Base-by-base conservation (phyloP, 1,284 basidiomycete genomes). In the Puccinia polysora region DNA sequence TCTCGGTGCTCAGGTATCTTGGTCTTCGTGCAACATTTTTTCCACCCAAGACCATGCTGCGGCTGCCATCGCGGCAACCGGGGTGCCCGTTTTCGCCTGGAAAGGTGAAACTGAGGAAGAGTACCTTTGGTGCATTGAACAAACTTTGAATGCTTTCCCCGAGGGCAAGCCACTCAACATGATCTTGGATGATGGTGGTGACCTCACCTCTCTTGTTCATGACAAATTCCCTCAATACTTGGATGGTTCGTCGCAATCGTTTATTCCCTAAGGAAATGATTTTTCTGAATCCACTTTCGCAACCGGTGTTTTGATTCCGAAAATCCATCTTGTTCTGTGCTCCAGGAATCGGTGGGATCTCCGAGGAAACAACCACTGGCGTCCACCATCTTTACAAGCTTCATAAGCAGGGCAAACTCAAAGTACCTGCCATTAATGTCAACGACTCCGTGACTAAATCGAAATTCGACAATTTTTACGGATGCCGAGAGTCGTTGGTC, bases 1-100 rank as follows among this genome's bases (percentile, higher is more conserved):
- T 76, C 88, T 98, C 78, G 95, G 95, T 81, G 95, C 96, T 76
- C 89, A 97, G 82, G 95, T 99, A 75, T 87, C 95, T 77, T 99
- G 95, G 96, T 98, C 96, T 56, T 98, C 95, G 78, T 97, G 94
- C 84, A 98, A 99, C 85, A 99, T 99, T 81, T 99, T 96, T 84
- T 98, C 96, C 72, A 99, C 95, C 73, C 96, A 82, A 79, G 95
- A 98, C 82, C 95, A 98, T 83, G 95, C 95, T 74, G 96, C 95
- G 74, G 90, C 95, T 76, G 96, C 92, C 77, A 97, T 98, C 77
- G 95, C 95, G 75, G 95, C 94, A 30, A 96, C 96, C 75, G 95
- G 95, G 78, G 90, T 98, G 71, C 95, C 95, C 77, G 95, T 98
- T 79, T 98, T 88, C 80, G 96, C 95, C 75, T 99, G 95, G 95